These are phyloP conservation scores for Ogataea hybrid DNA, from an alignment of 1,139 yeast species.

Conservation along the genomic window DNA sequence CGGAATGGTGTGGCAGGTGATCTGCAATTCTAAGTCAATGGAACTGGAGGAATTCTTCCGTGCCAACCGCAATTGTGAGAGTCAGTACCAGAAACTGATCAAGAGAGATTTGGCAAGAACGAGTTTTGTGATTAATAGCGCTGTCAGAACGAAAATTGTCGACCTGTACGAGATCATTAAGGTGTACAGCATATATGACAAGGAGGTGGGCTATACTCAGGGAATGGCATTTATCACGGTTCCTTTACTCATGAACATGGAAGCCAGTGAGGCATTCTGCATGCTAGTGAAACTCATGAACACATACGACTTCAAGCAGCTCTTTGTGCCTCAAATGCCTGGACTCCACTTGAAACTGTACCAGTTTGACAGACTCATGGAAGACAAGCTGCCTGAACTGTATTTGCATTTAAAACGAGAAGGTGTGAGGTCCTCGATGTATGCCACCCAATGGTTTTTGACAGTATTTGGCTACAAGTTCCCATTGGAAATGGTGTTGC, in stretches of 20 bases:
- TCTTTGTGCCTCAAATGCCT: constrained; percentile 89
- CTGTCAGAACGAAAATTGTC: constrained; percentile 50
- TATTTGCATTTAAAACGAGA: constrained; percentile 76
- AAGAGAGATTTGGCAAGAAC: constrained; percentile 83
- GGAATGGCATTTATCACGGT: constrained; percentile 94
- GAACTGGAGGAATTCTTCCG: constrained; percentile 69
- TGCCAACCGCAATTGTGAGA: constrained; percentile 47
- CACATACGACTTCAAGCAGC: constrained; percentile 69
- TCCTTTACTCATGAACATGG: constrained; percentile 78
- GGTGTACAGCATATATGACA: constrained; percentile 82
- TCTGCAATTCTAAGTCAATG: constrained; percentile 74
- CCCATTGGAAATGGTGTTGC: constrained; percentile 77
- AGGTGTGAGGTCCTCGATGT: constrained; percentile 89
- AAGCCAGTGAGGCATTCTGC: constrained; percentile 83
- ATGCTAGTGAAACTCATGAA: constrained; percentile 81
- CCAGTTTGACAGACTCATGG: constrained; percentile 84
- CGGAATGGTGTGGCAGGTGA: constrained; percentile 90
- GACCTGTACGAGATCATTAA: constrained; percentile 74
- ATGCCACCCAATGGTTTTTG: constrained; percentile 94
- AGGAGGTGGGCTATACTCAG: constrained; percentile 95
- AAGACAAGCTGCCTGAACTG: constrained; percentile 63
- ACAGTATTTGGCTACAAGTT: constrained; percentile 93
- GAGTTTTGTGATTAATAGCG: constrained; percentile 61
- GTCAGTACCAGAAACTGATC: constrained; percentile 74
- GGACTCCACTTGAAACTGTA: constrained; percentile 82